Percentiles rank a stretch among this genome's conserved stretches.
Evolutionary conservation across 2,329 filamentous ascomycete genomes (phyloP).

Genomic region (Aspergillus caelatus): DNA sequence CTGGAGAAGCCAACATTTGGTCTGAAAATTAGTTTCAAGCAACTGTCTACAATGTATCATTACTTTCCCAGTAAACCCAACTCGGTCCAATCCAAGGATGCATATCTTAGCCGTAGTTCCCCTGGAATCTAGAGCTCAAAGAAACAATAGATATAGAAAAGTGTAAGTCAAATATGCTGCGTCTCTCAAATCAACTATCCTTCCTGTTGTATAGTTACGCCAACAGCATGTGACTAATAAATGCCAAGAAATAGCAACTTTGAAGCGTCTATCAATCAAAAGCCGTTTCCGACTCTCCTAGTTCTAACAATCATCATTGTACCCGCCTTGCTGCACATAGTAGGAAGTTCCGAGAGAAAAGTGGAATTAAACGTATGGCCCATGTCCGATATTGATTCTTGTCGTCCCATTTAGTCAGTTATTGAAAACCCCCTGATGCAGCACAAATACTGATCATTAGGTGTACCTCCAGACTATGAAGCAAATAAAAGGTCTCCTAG

Average conservation of each 20-base stretch:
- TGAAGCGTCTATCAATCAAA: too few relatives aligned
- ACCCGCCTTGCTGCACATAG: background rate
- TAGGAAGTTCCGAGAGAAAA: background rate
- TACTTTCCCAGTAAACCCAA: background rate
- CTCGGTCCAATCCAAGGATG: background rate
- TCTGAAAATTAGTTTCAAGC: background rate
- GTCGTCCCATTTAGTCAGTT: too few relatives aligned
- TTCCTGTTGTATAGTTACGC: background rate
- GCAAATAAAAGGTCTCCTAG: background rate
- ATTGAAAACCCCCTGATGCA: background rate
- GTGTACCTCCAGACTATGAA: constrained; percentile 1
- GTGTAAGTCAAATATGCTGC: background rate
- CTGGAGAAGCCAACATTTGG: background rate
- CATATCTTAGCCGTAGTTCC: background rate
- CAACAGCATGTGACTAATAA: background rate
- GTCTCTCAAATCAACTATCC: background rate
- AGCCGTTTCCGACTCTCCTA: too few relatives aligned
- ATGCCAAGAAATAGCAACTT: background rate
- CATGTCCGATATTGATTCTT: background rate
- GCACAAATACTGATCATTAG: background rate
- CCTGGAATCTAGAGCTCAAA: background rate
- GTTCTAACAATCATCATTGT: too few relatives aligned
- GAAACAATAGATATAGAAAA: background rate
- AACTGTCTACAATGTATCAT: background rate
- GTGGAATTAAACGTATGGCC: background rate